Evolutionary conservation across 768 basidiomycete species (phyloP), one percentile per base, ranked within the genome.

Genomic region (Amanita rubescens): DNA sequence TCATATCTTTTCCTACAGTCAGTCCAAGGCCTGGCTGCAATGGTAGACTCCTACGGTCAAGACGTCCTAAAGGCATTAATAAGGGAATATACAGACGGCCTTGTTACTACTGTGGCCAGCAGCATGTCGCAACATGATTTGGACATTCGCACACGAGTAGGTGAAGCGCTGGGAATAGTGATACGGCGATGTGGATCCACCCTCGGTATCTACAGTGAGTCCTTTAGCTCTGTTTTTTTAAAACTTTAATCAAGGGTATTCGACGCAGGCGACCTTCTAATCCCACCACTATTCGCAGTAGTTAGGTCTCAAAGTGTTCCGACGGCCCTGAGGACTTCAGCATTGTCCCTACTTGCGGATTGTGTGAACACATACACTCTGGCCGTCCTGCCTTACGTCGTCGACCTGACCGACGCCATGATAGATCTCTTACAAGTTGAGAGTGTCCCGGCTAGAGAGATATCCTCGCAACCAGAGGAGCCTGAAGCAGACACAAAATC

Each of bases 1-100:
- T 92, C 90, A n/a, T 97, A 93, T 66, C 82, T 97, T 51, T 97
- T 92, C 63, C 72, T 97, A 49, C 93, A 93, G 62, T 93, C 89
- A 0, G 86, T 95, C 12, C 90, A 94, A 61, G 94, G 94, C 0
- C 75, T 98, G 1, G 80, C 85, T n/a, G 82, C 79, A 3, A 84
- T 97, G 79, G 92, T 87, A 0, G 85, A 93, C 60, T 74, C 73
- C 1, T 81, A 84, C 55, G 90, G 90, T 2, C 79, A 77, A 57
- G 85, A 90, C 10, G 84, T 94, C 11, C 65, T 94, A 7, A 71
- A 72, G 53, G 71, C 74, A 4, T 73, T 96, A 22, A 68, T 92
- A n/a, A 74, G 75, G 24, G 75, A 80, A 12, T 96, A 96, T 61
- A 67, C 76, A 0, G 71, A 72, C 17, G 73, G 76, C 1, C 61